These are phyloP conservation scores for Phytophthora cryptogea DNA, from an alignment of 352 stramenopile genomes.

Conservation along the genomic window DNA sequence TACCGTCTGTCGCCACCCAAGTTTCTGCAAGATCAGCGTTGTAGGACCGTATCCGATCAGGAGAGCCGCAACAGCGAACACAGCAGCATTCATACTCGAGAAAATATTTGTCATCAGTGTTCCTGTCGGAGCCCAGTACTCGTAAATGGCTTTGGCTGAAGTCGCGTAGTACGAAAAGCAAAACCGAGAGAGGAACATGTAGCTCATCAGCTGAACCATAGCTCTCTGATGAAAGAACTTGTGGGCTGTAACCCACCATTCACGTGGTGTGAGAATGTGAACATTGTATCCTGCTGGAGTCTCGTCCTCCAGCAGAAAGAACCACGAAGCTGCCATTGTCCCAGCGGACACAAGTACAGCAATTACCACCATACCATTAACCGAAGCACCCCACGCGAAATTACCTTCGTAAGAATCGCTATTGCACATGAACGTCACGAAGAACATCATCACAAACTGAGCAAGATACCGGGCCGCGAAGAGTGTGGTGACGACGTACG, in stretches of 20 bases:
- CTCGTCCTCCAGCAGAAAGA: conserved; percentile 44
- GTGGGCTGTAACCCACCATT: conserved; percentile 32
- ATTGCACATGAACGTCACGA: conserved; percentile 61
- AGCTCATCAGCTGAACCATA: conserved; percentile 46
- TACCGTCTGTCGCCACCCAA: conserved; percentile 48
- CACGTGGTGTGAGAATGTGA: conserved; percentile 17
- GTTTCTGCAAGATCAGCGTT: conserved; percentile 25
- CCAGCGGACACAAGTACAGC: conserved; percentile 27
- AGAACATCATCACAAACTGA: conserved; percentile 46
- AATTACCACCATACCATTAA: conserved; percentile 55
- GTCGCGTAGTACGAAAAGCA: conserved; percentile 69
- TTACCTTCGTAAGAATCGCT: conserved; percentile 51
- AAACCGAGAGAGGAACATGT: conserved; percentile 50
- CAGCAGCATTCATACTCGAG: conserved; percentile 45
- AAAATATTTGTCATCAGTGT: conserved; percentile 55
- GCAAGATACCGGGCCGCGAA: conserved; percentile 43
- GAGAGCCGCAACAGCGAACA: conserved; percentile 42
- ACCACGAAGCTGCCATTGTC: conserved; percentile 34
- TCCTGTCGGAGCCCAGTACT: conserved; percentile 51
- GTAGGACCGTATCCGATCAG: conserved; percentile 25
- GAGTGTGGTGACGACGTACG: conserved; percentile 45
- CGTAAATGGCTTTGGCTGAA: conserved; percentile 58
- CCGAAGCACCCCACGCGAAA: conserved; percentile 50
- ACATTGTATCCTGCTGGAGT: conserved; percentile 29
- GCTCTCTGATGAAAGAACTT: conserved; percentile 42